Percentiles rank a stretch among this genome's conserved stretches.
Evolutionary conservation across 495 filamentous ascomycete genomes (phyloP).

Genomic region (Parathielavia hyrcaniae): DNA sequence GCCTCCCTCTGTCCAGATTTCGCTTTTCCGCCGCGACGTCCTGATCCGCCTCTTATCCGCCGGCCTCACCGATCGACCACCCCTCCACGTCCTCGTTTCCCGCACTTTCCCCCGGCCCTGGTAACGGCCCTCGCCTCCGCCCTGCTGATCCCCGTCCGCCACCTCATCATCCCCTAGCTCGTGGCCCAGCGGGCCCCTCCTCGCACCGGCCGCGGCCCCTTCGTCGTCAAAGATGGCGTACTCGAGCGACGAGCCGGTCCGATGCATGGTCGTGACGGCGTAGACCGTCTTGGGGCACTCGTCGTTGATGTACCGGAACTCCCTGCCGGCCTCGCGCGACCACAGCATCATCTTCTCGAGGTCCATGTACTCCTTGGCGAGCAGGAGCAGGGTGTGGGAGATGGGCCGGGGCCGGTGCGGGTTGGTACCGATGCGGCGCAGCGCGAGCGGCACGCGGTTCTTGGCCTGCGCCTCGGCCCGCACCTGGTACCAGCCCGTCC

Average conservation of each 20-base stretch:
- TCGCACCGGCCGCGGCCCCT: not conserved
- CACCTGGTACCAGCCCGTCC: slow-evolving; percentile 57
- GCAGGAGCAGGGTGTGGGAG: slow-evolving; percentile 36
- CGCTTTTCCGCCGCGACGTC: not conserved
- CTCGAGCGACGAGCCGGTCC: slow-evolving; percentile 15
- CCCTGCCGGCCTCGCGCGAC: slow-evolving; percentile 27
- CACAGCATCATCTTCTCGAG: slow-evolving; percentile 33
- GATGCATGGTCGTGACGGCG: slow-evolving; percentile 38
- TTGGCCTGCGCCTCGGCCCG: slow-evolving; percentile 19
- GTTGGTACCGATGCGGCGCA: slow-evolving; percentile 30
- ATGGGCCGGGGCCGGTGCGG: slow-evolving; percentile 34
- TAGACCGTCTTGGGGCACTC: slow-evolving; percentile 28
- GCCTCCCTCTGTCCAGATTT: not conserved
- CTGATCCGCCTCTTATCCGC: not conserved
- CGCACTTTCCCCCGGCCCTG: not conserved
- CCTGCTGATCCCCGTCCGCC: not conserved
- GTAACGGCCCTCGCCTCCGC: not conserved
- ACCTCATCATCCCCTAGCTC: not conserved
- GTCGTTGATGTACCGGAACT: slow-evolving; percentile 24
- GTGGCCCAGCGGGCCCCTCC: not conserved
- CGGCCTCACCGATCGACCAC: not conserved
- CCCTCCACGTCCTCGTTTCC: not conserved
- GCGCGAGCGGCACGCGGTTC: slow-evolving; percentile 32
- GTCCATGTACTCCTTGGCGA: slow-evolving; percentile 37
- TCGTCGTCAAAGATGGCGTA: slow-evolving; percentile 14